Conservation (phyloP, 805 yeast species). For the Metschnikowia sp. region DNA sequence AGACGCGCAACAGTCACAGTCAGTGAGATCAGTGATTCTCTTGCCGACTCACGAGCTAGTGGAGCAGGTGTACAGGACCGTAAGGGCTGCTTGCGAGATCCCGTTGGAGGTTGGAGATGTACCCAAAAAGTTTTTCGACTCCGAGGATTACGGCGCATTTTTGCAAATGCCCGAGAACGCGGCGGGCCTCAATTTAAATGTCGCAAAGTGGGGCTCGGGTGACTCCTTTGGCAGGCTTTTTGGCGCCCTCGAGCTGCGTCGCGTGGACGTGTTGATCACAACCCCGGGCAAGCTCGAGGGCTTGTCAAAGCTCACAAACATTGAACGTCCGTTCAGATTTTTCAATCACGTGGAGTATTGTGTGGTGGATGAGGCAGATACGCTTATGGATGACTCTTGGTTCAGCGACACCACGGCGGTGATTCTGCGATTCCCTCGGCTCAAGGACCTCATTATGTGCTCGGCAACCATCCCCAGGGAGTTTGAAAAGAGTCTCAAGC, state of each 20-base stretch:
- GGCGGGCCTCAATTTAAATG: slow-evolving; percentile 38
- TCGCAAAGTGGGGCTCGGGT: slow-evolving; percentile 61
- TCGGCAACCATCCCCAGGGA: slow-evolving; percentile 88
- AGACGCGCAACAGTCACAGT: slow-evolving; percentile 25
- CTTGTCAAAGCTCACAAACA: slow-evolving; percentile 29
- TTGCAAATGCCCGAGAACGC: slow-evolving; percentile 22
- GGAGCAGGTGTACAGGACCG: slow-evolving; percentile 62
- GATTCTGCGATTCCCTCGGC: slow-evolving; percentile 47
- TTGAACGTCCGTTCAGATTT: slow-evolving; percentile 32
- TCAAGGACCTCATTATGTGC: slow-evolving; percentile 68
- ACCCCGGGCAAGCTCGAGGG: slow-evolving; percentile 76
- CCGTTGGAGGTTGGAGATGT: slow-evolving; percentile 21
- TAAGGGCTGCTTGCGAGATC: slow-evolving; percentile 28
- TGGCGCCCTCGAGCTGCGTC: slow-evolving; percentile 34
- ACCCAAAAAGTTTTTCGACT: slow-evolving; percentile 16
- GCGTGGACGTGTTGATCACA: slow-evolving; percentile 78
- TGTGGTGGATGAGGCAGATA: slow-evolving; percentile 92
- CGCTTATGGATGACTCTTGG: slow-evolving; percentile 81
- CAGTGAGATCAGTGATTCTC: slow-evolving; percentile 67
- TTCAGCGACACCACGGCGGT: slow-evolving; percentile 58
- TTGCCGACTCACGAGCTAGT: slow-evolving; percentile 90
- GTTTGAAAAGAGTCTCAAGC: slow-evolving; percentile 59
- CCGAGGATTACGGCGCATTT: slow-evolving; percentile 21
- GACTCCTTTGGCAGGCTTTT: slow-evolving; percentile 53
- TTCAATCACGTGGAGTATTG: slow-evolving; percentile 51